Base-by-base conservation (phyloP, 495 filamentous ascomycete species). In the Annulohypoxylon maeteangense region DNA sequence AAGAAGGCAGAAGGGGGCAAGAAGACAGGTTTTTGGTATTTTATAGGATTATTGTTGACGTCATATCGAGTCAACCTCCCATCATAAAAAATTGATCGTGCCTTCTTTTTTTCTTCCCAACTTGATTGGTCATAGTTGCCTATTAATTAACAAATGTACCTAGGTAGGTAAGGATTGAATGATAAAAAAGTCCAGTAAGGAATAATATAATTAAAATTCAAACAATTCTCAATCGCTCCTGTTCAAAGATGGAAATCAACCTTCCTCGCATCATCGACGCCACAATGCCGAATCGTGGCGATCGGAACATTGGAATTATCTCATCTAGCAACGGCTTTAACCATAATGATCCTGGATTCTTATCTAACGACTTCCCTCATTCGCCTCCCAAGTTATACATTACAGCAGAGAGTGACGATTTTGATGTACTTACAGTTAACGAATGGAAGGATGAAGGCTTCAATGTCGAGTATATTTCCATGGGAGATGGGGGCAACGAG, bases 381-480 rank as follows among this genome's bases (percentile, higher is more conserved):
- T 62, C 56, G n/a, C 78, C 84, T n/a, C 86, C 87, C 3, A 82
- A 83, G 14, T 72, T 92, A n/a, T 89, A 89, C 71, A 78, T 92
- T 45, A 89, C 90, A 0, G 83, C 90, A 5, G 89, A 92, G 70
- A 80, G 79, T 11, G 78, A 81, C 0, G 88, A 90, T 3, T 92
- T 91, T 68, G 90, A 92, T 71, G 59, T 76, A 6, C 75, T 85
- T 4, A 87, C 84, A 0, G 62, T 90, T 29, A 79, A 81, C 16
- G 81, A 84, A 27, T 92, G 90, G 90, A 81, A 81, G 27, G 86
- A 86, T 57, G 90, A 93, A 70, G 90, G 90, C 12, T 92, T 92
- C 76, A 78, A 86, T 31, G 88, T 90, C 2, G 75, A 82, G 1
- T 92, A 92, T 67, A 51, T 91, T 0, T 84, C 89, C 0, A 81